Percentiles rank a stretch among this genome's conserved stretches.
phyloP scores from a whole-genome alignment of 1,284 basidiomycete genomes.

The Boletus albobrunnescens region DNA sequence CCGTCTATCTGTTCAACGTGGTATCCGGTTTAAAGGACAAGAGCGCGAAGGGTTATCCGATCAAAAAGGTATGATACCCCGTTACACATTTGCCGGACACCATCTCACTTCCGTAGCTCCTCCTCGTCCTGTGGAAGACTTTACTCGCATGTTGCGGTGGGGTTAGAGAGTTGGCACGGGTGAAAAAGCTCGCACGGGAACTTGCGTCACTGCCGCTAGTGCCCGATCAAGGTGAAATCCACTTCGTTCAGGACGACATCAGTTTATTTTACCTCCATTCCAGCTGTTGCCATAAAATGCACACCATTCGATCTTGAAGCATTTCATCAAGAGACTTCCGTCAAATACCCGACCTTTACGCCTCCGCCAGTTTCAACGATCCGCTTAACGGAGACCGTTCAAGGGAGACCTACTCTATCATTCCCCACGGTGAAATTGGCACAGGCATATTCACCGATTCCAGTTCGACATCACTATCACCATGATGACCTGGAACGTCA shows the following conservation, averaged over 20 bases:
- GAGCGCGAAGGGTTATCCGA: constrained; percentile 91
- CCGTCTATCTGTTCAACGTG: constrained; percentile 87
- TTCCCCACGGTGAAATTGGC: constrained; percentile 66
- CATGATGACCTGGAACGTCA: constrained; percentile 68
- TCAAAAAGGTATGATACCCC: constrained; percentile 72
- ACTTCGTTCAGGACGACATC: not conserved
- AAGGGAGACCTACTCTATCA: constrained; percentile 38
- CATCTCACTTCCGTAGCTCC: constrained; percentile 50
- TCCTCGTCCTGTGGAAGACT: constrained; percentile 96
- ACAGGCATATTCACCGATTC: constrained; percentile 87
- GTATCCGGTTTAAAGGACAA: constrained; percentile 90
- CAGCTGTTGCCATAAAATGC: constrained; percentile 67
- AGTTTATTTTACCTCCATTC: constrained; percentile 3
- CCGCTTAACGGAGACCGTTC: constrained; percentile 23
- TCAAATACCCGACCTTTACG: constrained; percentile 92
- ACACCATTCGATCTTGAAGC: constrained; percentile 84
- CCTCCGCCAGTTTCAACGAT: constrained; percentile 45
- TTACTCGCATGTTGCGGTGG: constrained; percentile 92
- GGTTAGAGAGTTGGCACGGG: constrained; percentile 78
- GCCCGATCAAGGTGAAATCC: constrained; percentile 56
- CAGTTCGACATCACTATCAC: constrained; percentile 87
- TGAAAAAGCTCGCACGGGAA: constrained; percentile 84
- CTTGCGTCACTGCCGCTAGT: constrained; percentile 65
- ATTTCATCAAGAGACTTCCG: constrained; percentile 83
- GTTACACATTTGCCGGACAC: not conserved